Evolutionary conservation across 768 basidiomycete genomes (phyloP).

Genomic region (Daedalea quercina): DNA sequence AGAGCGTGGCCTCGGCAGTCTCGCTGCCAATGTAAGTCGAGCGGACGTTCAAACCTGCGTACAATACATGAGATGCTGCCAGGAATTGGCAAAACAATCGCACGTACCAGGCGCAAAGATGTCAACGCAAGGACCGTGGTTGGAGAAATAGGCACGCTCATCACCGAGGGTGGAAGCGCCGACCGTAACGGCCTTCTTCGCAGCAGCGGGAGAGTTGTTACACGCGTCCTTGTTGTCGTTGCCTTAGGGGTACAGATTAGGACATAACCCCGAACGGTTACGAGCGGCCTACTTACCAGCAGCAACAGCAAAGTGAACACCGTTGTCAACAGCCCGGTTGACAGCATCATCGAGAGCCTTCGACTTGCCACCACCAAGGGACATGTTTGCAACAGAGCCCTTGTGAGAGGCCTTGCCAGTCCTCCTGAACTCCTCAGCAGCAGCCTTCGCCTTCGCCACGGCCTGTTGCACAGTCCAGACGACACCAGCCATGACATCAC

Average conservation of each 20-base stretch:
- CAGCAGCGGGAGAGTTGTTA: conserved; percentile 85
- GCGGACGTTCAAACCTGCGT: conserved; percentile 70
- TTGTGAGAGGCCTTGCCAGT: conserved; percentile 83
- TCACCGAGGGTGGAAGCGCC: conserved; percentile 83
- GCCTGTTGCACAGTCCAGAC: conserved; percentile 63
- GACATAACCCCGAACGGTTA: no score
- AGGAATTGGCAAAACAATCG: background rate
- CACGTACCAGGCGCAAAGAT: conserved; percentile 77
- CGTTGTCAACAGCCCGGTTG: conserved; percentile 73
- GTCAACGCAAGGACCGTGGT: conserved; percentile 86
- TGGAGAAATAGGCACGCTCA: conserved; percentile 88
- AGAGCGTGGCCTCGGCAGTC: conserved; percentile 64
- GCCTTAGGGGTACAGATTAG: conserved; percentile 27
- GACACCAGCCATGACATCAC: conserved; percentile 88
- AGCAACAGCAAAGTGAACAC: conserved; percentile 95
- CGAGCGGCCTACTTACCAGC: conserved; percentile 54
- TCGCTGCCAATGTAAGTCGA: conserved; percentile 75
- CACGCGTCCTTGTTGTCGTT: conserved; percentile 90
- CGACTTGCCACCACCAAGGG: conserved; percentile 93
- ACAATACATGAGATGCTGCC: background rate
- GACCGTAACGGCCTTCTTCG: conserved; percentile 89
- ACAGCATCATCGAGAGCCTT: conserved; percentile 78
- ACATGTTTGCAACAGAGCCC: conserved; percentile 97
- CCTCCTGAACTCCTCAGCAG: conserved; percentile 55
- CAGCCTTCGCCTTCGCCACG: conserved; percentile 46